These are phyloP conservation scores for Alternaria brassicicola DNA, from an alignment of 2,329 filamentous ascomycete species.

Conservation along the genomic window DNA sequence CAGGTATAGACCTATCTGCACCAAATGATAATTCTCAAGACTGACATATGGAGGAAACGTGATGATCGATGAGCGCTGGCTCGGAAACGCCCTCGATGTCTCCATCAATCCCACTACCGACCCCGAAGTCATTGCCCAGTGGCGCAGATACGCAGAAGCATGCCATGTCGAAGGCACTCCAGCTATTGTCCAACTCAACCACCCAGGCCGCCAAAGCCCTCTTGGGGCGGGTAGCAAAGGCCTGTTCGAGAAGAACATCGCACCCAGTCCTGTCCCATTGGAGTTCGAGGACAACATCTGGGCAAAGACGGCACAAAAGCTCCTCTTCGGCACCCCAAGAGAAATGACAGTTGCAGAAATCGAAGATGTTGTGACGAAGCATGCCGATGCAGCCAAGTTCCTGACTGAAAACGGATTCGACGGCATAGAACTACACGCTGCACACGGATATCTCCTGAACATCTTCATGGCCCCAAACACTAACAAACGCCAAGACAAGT, in stretches of 20 bases:
- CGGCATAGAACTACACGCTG: conserved; percentile 61
- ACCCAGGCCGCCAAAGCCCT: conserved; percentile 64
- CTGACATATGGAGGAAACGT: conserved; percentile 10
- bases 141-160: conserved; percentile 39
- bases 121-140: conserved; percentile 56
- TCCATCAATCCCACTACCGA: conserved; percentile 57
- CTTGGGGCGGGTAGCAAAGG: conserved; percentile 53
- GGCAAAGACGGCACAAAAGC: conserved; percentile 52
- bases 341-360: conserved; percentile 62
- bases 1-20: conserved; percentile 29
- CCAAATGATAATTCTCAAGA: neutral
- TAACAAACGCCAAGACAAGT: conserved; percentile 56
- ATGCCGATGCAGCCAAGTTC: conserved; percentile 62
- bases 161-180: conserved; percentile 64
- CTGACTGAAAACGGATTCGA: conserved; percentile 58
- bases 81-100: neutral
- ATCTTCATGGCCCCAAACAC: neutral
- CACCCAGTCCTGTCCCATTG: conserved; percentile 54
- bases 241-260: conserved; percentile 30
- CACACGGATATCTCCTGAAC: conserved; percentile 57
- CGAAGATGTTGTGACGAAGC: conserved; percentile 61
- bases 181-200: conserved; percentile 64
- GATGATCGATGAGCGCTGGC: neutral
- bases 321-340: conserved; percentile 54
- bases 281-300: conserved; percentile 36